Percentiles rank a stretch among this genome's conserved stretches.
Conservation (phyloP, 768 basidiomycete genomes). For the Lentinula sp. region DNA sequence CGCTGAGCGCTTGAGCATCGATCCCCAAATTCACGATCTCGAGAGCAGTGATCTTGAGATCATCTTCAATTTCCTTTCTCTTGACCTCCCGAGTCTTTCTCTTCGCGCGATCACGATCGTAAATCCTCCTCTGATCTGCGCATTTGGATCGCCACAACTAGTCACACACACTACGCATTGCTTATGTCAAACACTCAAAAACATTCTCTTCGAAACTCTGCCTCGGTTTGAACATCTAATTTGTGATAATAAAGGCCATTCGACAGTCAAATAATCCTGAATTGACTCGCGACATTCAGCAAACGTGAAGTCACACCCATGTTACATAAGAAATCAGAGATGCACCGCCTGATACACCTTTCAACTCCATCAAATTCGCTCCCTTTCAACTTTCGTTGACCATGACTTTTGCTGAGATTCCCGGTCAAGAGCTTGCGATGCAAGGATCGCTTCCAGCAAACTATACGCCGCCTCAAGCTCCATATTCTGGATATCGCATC, state of each 20-base stretch:
- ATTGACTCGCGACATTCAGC: too few species aligned
- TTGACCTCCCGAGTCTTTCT: neutral
- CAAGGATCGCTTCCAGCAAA: neutral
- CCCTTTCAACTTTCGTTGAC: neutral
- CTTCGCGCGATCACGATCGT: neutral
- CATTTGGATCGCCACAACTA: too few species aligned
- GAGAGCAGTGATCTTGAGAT: neutral
- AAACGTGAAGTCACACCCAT: too few species aligned
- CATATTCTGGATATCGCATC: conserved; percentile 65
- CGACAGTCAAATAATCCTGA: too few species aligned
- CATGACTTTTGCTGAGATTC: neutral
- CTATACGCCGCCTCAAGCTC: conserved; percentile 18
- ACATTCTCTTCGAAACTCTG: too few species aligned
- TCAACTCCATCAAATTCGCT: neutral
- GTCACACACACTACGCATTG: too few species aligned
- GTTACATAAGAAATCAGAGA: too few species aligned
- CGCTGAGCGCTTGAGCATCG: neutral
- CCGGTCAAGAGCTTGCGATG: neutral
- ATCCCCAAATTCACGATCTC: neutral
- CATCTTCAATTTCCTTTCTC: neutral
- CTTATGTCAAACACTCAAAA: too few species aligned
- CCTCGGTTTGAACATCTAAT: too few species aligned
- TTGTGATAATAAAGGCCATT: too few species aligned
- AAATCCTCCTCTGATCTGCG: too few species aligned
- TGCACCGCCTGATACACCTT: neutral